Percentiles rank a stretch among this genome's conserved stretches.
phyloP scores from a whole-genome alignment of 1,139 yeast species.

The Arxiozyma slooffiae region DNA sequence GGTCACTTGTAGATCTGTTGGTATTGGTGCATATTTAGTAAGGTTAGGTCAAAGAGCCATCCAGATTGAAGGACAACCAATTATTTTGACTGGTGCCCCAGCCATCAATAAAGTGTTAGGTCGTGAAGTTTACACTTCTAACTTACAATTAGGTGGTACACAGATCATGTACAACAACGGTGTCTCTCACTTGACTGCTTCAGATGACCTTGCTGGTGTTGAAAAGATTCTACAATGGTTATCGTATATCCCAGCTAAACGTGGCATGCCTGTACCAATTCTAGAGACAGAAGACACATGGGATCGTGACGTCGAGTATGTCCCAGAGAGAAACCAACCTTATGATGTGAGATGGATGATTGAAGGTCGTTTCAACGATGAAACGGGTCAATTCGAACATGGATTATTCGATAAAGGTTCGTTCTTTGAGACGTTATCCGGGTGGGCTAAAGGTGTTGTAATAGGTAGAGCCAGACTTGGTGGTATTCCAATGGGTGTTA shows the following conservation, averaged over 20 bases:
- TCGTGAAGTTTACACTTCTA: slow-evolving; percentile 92
- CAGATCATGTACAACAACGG: slow-evolving; percentile 98
- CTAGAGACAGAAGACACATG: slow-evolving; percentile 72
- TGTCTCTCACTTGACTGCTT: slow-evolving; percentile 92
- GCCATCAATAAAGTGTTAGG: slow-evolving; percentile 95
- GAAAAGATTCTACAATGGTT: slow-evolving; percentile 91
- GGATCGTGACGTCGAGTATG: slow-evolving; percentile 86
- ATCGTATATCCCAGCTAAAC: slow-evolving; percentile 88
- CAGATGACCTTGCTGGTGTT: slow-evolving; percentile 93
- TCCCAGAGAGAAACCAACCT: slow-evolving; percentile 61
- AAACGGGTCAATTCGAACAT: slow-evolving; percentile 51
- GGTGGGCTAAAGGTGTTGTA: slow-evolving; percentile 98
- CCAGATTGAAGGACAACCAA: slow-evolving; percentile 97
- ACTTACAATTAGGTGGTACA: slow-evolving; percentile 96
- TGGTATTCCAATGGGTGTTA: slow-evolving; percentile 96
- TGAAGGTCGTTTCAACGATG: slow-evolving; percentile 61
- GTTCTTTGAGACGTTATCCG: slow-evolving; percentile 93
- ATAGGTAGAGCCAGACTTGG: slow-evolving; percentile 98
- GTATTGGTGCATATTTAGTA: slow-evolving; percentile 97
- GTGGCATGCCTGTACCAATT: slow-evolving; percentile 86
- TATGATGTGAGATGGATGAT: slow-evolving; percentile 95
- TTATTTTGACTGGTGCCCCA: slow-evolving; percentile 96
- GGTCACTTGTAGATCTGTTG: slow-evolving; percentile 97
- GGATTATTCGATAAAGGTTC: slow-evolving; percentile 90
- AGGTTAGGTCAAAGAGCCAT: slow-evolving; percentile 98